phyloP scores from a whole-genome alignment of 2,329 filamentous ascomycete genomes.

The Cladophialophora carrionii region DNA sequence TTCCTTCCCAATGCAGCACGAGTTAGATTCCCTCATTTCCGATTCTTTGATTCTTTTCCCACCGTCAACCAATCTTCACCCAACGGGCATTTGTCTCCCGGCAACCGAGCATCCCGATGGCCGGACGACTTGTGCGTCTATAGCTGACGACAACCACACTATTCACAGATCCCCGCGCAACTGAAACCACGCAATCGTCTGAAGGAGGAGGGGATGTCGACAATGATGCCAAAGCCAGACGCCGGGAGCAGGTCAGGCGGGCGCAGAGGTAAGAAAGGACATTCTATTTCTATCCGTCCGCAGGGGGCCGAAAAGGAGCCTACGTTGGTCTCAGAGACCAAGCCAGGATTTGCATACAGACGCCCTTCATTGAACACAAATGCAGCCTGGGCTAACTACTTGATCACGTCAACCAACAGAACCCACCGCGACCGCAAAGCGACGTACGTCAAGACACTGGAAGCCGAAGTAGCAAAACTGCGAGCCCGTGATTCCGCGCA shows the following conservation, averaged over 20 bases:
- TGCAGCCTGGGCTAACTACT: neutral
- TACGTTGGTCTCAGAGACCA: neutral
- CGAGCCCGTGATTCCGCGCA: constrained; percentile 38
- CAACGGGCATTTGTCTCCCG: neutral
- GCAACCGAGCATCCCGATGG: neutral
- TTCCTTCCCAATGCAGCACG: neutral
- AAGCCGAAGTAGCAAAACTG: constrained; percentile 39
- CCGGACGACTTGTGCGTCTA: neutral
- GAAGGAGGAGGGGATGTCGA: constrained; percentile 14
- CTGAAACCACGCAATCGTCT: neutral
- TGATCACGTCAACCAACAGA: constrained; percentile 26
- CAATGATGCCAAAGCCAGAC: constrained; percentile 29
- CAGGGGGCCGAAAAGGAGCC: neutral
- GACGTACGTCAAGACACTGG: constrained; percentile 41
- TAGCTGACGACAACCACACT: neutral
- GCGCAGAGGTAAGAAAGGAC: constrained; percentile 40
- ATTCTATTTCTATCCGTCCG: neutral
- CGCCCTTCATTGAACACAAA: neutral
- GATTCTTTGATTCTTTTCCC: neutral
- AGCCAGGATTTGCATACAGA: neutral
- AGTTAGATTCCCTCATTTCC: neutral
- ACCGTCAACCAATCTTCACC: neutral
- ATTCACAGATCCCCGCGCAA: neutral
- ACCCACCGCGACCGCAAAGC: constrained; percentile 43
- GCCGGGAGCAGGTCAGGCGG: constrained; percentile 41